A percentile compares a stretch with the other conserved stretches of the same genome.
Evolutionary conservation across 345 rosid species (phyloP).

Genomic region (Odontarrhena argentea): DNA sequence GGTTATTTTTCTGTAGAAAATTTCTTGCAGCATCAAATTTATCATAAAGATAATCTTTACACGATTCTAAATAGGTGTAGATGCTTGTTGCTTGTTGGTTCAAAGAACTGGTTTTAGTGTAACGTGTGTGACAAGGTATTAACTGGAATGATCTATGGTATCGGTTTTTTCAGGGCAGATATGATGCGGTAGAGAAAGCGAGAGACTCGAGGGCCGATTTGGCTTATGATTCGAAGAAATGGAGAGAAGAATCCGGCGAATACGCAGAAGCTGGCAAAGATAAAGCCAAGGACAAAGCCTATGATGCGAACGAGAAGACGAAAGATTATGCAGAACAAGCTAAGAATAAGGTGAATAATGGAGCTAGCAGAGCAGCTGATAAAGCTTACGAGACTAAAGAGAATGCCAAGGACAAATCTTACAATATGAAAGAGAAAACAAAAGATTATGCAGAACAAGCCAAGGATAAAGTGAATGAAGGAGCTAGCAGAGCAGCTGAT

Average conservation of each 20-base stretch:
- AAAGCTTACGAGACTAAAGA: conserved; percentile 16
- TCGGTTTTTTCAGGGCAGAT: conserved; percentile 27
- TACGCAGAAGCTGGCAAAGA: conserved; percentile 32
- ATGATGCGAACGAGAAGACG: background rate
- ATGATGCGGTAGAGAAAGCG: conserved; percentile 38
- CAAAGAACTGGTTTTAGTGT: background rate
- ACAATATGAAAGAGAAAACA: conserved; percentile 4
- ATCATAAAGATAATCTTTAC: background rate
- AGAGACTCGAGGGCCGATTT: conserved; percentile 43
- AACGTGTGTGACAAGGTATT: background rate
- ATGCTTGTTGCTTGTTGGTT: background rate
- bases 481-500: conserved; percentile 35
- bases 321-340: conserved; percentile 6
- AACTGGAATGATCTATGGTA: background rate
- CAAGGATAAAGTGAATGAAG: conserved; percentile 20
- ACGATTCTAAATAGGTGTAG: background rate
- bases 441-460: conserved; percentile 19
- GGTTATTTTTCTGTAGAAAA: background rate
- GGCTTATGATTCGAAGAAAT: conserved; percentile 43
- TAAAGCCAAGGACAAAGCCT: conserved; percentile 12
- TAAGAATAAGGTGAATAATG: background rate
- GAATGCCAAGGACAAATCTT: conserved; percentile 14
- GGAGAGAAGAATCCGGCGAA: conserved; percentile 41
- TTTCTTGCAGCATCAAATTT: background rate
- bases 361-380: conserved; percentile 21